These are phyloP conservation scores for Paecilomyces sp. DNA, from an alignment of 2,329 filamentous ascomycete genomes.

Conservation along the genomic window DNA sequence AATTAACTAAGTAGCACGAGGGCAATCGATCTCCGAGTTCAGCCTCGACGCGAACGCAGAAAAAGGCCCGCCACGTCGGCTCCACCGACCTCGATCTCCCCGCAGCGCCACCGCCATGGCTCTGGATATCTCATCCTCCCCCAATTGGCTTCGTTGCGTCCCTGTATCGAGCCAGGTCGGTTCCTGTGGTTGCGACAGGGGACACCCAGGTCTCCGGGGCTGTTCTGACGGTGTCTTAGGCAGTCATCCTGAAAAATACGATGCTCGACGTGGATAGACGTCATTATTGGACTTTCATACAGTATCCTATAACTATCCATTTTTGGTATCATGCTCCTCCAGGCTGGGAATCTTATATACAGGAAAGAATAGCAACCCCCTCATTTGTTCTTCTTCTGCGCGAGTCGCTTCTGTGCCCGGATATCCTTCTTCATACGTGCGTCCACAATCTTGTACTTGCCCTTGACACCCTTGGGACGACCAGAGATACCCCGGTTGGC, in stretches of 20 bases:
- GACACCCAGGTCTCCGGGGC: not conserved
- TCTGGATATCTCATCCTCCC: not conserved
- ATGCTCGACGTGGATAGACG: not conserved
- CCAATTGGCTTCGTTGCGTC: conserved; percentile 11
- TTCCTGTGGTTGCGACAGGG: not conserved
- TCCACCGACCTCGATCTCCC: not conserved
- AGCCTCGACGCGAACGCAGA: not conserved
- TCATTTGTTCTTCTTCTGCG: conserved; percentile 56
- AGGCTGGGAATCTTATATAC: not conserved
- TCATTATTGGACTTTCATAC: not conserved
- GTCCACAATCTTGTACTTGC: conserved; percentile 96
- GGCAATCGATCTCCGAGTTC: not conserved
- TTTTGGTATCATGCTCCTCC: not conserved
- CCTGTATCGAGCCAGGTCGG: conserved; percentile 7
- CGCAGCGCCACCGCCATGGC: not conserved
- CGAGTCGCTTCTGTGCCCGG: conserved; percentile 71
- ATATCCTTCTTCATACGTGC: conserved; percentile 94
- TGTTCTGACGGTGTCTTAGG: not conserved
- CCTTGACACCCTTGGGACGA: conserved; percentile 85
- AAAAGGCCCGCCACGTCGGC: not conserved
- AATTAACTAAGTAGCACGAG: not conserved
- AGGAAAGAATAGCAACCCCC: not conserved
- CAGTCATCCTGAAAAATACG: not conserved
- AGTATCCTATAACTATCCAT: not conserved
- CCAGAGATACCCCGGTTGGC: conserved; percentile 79